A percentile compares a stretch with the other conserved stretches of the same genome.
phyloP scores from a whole-genome alignment of 345 rosid genomes.

The Populus euphratica region DNA sequence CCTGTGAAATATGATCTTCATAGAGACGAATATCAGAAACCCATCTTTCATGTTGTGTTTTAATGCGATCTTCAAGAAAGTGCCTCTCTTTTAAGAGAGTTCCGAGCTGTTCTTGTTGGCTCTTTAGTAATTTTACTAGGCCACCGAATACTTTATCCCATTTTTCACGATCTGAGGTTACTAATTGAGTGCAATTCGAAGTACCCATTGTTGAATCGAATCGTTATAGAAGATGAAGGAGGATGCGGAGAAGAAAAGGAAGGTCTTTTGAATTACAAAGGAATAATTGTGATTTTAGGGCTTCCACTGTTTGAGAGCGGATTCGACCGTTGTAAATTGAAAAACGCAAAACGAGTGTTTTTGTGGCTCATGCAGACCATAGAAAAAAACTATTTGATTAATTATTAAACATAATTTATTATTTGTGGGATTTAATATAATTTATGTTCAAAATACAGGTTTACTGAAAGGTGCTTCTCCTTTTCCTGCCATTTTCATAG shows the following conservation, averaged over 20 bases:
- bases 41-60: slow-evolving; percentile 42
- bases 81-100: slow-evolving; percentile 56
- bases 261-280: neutral
- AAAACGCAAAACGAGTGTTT: too few relatives aligned
- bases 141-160: slow-evolving; percentile 55
- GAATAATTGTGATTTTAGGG: neutral
- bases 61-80: slow-evolving; percentile 50
- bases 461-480: too few relatives aligned
- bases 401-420: too few relatives aligned
- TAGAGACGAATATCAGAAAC: slow-evolving; percentile 42
- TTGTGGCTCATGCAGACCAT: too few relatives aligned
- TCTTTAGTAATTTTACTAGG: slow-evolving; percentile 45
- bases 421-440: too few relatives aligned
- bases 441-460: too few relatives aligned
- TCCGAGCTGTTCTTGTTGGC: slow-evolving; percentile 64
- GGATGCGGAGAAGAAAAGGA: neutral
- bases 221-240: neutral
- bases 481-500: too few relatives aligned
- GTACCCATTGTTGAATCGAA: slow-evolving; percentile 20
- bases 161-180: slow-evolving; percentile 43
- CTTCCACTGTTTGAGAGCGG: neutral
- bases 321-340: slow-evolving; percentile 21
- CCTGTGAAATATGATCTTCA: slow-evolving; percentile 53
- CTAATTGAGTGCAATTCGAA: slow-evolving; percentile 14
- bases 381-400: too few relatives aligned